phyloP scores from a whole-genome alignment of 2,329 filamentous ascomycete genomes.

The Aspergillus sp. region DNA sequence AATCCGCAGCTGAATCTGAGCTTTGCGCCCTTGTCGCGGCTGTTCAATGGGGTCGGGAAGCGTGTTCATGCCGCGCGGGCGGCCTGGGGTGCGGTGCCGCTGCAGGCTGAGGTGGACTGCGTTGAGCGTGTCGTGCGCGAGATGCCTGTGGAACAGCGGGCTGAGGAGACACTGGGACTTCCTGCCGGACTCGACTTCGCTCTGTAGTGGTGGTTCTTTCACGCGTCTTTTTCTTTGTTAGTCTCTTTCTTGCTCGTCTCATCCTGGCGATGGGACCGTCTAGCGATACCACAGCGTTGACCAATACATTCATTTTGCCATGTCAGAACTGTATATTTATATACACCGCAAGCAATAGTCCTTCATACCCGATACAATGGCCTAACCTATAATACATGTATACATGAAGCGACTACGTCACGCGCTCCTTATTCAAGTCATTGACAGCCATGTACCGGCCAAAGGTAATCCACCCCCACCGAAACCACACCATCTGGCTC shows the following conservation, averaged over 20 bases:
- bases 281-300: background rate
- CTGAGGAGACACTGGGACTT: no score
- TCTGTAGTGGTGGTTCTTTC: no score
- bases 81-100: background rate
- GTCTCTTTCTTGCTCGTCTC: background rate
- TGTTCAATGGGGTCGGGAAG: constrained; percentile 12
- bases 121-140: background rate
- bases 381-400: background rate
- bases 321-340: background rate
- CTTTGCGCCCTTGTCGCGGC: constrained; percentile 13
- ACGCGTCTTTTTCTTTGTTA: background rate
- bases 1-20: constrained; percentile 8
- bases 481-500: constrained; percentile 98
- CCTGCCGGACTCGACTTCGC: no score
- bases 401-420: constrained; percentile 20
- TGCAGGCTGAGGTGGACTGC: background rate
- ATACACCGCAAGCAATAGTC: background rate
- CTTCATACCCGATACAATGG: background rate
- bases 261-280: background rate
- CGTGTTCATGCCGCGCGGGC: background rate
- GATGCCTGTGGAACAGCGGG: no score
- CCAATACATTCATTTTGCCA: background rate
- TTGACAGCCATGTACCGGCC: constrained; percentile 97
- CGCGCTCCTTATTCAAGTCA: constrained; percentile 67
- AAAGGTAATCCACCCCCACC: constrained; percentile 89